phyloP scores from a whole-genome alignment of 306 rosid species.

The Ammopiptanthus mongolicus region DNA sequence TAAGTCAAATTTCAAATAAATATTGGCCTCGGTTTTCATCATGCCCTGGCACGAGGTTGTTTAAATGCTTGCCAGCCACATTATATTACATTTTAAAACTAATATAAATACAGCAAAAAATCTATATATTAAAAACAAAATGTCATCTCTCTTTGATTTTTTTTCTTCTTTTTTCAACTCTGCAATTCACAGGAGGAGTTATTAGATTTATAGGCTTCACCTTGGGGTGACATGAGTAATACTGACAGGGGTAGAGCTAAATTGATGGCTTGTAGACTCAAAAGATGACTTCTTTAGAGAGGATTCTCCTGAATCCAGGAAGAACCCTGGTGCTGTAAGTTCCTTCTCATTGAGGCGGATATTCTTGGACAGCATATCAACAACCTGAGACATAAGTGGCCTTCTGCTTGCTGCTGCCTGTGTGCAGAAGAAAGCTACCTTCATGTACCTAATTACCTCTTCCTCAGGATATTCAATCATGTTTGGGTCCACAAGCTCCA shows the following conservation, averaged over 20 bases:
- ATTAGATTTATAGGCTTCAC: constrained; percentile 29
- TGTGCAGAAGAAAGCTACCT: constrained; percentile 90
- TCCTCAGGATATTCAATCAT: constrained; percentile 61
- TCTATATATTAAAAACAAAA: background rate
- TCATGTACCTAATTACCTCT: constrained; percentile 73
- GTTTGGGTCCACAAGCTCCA: constrained; percentile 76
- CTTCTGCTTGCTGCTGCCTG: constrained; percentile 85
- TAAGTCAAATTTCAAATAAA: background rate
- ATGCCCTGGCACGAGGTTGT: background rate
- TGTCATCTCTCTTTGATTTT: background rate
- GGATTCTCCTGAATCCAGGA: constrained; percentile 48
- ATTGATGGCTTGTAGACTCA: constrained; percentile 36
- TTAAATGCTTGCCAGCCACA: background rate
- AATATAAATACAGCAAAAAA: background rate
- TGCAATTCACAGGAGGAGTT: background rate
- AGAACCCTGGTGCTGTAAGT: constrained; percentile 77
- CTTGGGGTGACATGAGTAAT: constrained; percentile 68
- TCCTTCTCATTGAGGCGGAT: constrained; percentile 67
- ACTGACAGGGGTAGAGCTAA: constrained; percentile 46
- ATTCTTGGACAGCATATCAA: constrained; percentile 76
- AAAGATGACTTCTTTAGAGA: constrained; percentile 38
- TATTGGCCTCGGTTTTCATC: background rate
- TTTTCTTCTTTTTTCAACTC: background rate
- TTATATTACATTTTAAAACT: background rate
- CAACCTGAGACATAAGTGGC: constrained; percentile 77